Evolutionary conservation across 441 rosid genomes (phyloP).

Genomic region (Sinapis alba): DNA sequence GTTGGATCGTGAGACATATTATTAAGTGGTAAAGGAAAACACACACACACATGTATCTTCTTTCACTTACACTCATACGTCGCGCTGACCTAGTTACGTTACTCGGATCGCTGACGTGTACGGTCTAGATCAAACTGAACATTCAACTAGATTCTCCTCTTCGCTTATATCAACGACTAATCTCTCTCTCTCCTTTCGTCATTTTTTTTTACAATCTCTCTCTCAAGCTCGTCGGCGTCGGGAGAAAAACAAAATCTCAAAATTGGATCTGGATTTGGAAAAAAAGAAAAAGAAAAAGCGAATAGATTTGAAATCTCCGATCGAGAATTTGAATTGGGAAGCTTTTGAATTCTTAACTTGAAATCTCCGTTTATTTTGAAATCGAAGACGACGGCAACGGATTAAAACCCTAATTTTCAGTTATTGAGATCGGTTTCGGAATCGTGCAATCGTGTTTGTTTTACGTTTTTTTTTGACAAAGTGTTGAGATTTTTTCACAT

Average conservation of each 20-base stretch:
- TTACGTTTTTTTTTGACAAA: too few relatives aligned
- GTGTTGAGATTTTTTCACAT: too few relatives aligned
- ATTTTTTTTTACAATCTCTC: neutral
- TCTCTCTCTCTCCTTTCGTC: neutral
- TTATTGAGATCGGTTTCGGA: slow-evolving; percentile 25
- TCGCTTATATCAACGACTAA: neutral
- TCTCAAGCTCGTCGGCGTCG: slow-evolving; percentile 17
- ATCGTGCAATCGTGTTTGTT: too few relatives aligned
- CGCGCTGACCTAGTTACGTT: slow-evolving; percentile 16
- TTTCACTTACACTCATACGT: slow-evolving; percentile 20
- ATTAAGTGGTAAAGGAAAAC: neutral
- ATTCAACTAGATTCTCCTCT: slow-evolving; percentile 43
- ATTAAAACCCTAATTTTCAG: slow-evolving; percentile 36
- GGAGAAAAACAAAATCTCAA: slow-evolving; percentile 17
- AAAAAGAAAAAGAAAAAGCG: neutral
- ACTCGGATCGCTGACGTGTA: slow-evolving; percentile 77
- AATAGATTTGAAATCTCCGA: slow-evolving; percentile 32
- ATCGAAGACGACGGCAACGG: neutral
- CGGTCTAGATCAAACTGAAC: slow-evolving; percentile 59
- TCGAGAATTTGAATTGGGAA: slow-evolving; percentile 34
- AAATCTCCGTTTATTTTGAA: slow-evolving; percentile 5
- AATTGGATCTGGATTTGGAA: slow-evolving; percentile 16
- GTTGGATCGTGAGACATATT: neutral
- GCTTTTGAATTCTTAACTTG: slow-evolving; percentile 24
- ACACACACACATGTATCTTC: neutral